A percentile compares a stretch with the other conserved stretches of the same genome.
These are phyloP conservation scores for Lactuca sativa DNA, from an alignment of 129 eudicot genomes.

Conservation along the genomic window DNA sequence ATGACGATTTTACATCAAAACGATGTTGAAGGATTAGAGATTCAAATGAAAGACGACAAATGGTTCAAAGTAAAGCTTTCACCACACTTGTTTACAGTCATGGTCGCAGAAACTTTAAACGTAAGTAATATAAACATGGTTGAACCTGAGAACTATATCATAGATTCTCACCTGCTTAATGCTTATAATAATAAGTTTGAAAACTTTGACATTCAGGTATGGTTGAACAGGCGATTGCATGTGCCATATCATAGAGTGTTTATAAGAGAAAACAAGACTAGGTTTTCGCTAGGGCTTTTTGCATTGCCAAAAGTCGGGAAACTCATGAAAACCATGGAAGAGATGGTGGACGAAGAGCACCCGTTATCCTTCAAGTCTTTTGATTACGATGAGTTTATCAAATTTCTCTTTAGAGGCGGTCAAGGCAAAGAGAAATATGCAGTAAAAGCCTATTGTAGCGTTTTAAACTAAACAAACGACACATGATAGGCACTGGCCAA, in stretches of 20 bases:
- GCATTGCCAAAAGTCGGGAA: conserved; percentile 36
- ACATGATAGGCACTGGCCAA: neutral
- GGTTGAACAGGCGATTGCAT: conserved; percentile 54
- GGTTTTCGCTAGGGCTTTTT: conserved; percentile 50
- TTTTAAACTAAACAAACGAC: conserved; percentile 1
- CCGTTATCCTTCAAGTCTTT: conserved; percentile 53
- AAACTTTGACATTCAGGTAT: conserved; percentile 43
- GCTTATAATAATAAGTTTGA: neutral
- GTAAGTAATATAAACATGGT: conserved; percentile 30
- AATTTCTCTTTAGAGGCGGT: conserved; percentile 37
- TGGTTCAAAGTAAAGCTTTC: conserved; percentile 56
- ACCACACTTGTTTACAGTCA: conserved; percentile 48
- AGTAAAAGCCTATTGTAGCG: conserved; percentile 52
- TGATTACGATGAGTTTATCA: conserved; percentile 40
- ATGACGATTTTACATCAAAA: conserved; percentile 59
- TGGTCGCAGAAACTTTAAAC: conserved; percentile 57
- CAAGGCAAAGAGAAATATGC: conserved; percentile 35
- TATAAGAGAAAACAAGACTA: conserved; percentile 37
- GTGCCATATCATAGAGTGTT: conserved; percentile 52
- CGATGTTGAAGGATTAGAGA: conserved; percentile 53
- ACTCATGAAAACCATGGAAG: conserved; percentile 41
- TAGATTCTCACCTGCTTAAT: neutral
- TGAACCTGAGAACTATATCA: neutral
- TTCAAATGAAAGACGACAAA: conserved; percentile 44
- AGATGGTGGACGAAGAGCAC: conserved; percentile 51